A percentile compares a stretch with the other conserved stretches of the same genome.
These are phyloP conservation scores for Clonostachys rosea DNA, from an alignment of 2,329 filamentous ascomycete species.

Conservation along the genomic window DNA sequence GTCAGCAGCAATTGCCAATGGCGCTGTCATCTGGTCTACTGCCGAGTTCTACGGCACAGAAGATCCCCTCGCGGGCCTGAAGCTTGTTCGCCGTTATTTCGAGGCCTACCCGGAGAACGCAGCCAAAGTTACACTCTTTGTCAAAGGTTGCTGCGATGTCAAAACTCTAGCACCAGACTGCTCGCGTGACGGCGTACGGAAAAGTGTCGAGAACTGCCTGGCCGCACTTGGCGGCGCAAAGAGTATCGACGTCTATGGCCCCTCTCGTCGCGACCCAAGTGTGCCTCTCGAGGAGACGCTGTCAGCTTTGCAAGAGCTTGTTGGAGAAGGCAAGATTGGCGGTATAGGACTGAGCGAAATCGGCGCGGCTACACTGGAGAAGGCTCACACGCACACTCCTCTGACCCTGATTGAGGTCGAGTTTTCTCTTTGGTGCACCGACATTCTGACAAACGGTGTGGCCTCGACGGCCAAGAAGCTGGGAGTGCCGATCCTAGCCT, in stretches of 20 bases:
- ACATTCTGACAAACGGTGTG: constrained; percentile 39
- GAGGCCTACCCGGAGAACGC: constrained; percentile 55
- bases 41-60: constrained; percentile 58
- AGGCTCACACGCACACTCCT: constrained; percentile 30
- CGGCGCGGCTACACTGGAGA: constrained; percentile 35
- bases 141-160: constrained; percentile 49
- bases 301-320: constrained; percentile 34
- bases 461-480: constrained; percentile 51
- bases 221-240: constrained; percentile 27
- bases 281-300: constrained; percentile 40
- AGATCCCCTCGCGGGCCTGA: constrained; percentile 42
- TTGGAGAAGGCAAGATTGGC: constrained; percentile 40
- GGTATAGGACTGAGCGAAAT: constrained; percentile 42
- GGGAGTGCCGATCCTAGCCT: constrained; percentile 62
- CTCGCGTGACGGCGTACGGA: constrained; percentile 43
- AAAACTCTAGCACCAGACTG: constrained; percentile 34
- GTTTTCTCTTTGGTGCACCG: constrained; percentile 37
- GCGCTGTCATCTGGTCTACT: constrained; percentile 26
- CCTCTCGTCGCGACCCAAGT: constrained; percentile 47
- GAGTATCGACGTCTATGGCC: constrained; percentile 54
- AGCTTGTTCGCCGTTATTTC: constrained; percentile 56
- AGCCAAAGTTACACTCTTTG: constrained; percentile 50
- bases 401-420: constrained; percentile 44
- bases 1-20: constrained; percentile 32
- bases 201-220: constrained; percentile 50